Evolutionary conservation across 148 eudicot species (phyloP).

Genomic region (Rhododendron ferrugineum): DNA sequence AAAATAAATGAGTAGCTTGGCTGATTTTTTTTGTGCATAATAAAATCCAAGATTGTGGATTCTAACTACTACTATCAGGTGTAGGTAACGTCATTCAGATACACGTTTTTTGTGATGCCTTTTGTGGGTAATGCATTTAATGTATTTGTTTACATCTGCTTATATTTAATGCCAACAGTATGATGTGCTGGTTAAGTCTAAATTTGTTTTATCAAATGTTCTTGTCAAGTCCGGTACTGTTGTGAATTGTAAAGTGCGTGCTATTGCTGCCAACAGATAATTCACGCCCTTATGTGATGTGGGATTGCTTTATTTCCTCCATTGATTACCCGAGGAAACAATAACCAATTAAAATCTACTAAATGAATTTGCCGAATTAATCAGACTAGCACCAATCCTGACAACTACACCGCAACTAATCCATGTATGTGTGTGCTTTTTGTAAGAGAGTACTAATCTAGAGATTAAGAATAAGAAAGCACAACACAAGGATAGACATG

Average conservation of each 20-base stretch:
- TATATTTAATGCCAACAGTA: background rate
- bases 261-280: background rate
- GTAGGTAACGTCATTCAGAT: background rate
- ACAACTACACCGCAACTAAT: background rate
- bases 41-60: constrained; percentile 4
- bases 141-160: background rate
- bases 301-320: background rate
- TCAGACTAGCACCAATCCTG: background rate
- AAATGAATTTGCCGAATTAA: background rate
- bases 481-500: background rate
- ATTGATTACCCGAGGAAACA: background rate
- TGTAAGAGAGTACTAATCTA: background rate
- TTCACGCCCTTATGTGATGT: background rate
- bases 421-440: background rate
- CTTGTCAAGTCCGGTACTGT: background rate
- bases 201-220: background rate
- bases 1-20: background rate
- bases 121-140: background rate
- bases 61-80: background rate
- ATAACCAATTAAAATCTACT: background rate
- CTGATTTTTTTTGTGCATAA: background rate
- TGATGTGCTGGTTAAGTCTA: background rate
- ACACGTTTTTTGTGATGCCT: background rate
- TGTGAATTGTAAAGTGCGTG: background rate
- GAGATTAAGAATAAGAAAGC: background rate